Evolutionary conservation across 2,329 filamentous ascomycete species (phyloP).

Genomic region (Pseudocercospora pini-densiflorae): DNA sequence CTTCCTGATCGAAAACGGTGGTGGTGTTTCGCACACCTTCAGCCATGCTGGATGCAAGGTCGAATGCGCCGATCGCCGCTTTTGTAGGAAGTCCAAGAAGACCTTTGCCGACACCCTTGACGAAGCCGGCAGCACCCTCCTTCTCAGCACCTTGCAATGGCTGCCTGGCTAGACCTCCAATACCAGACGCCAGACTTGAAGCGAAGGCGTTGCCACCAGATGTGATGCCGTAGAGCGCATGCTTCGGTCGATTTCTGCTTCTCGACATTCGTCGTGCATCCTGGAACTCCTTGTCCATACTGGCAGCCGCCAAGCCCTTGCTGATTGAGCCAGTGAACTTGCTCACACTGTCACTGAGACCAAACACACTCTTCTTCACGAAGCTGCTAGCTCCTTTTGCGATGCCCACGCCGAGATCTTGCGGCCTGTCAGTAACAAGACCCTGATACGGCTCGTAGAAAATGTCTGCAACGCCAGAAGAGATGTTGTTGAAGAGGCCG

Average conservation of each 20-base stretch:
- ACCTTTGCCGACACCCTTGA: conserved; percentile 97
- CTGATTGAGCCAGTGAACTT: conserved; percentile 98
- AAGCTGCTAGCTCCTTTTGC: conserved; percentile 97
- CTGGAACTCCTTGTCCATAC: conserved; percentile 98
- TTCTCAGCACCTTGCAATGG: conserved; percentile 95
- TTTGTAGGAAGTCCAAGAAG: conserved; percentile 94
- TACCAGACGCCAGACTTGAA: conserved; percentile 87
- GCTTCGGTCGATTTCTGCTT: conserved; percentile 92
- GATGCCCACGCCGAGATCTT: conserved; percentile 92
- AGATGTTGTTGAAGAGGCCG: conserved; percentile 97
- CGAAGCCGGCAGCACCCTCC: conserved; percentile 90
- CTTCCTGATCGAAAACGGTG: conserved; percentile 94
- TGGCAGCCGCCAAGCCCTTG: conserved; percentile 93
- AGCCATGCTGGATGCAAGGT: conserved; percentile 94
- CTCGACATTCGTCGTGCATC: conserved; percentile 92
- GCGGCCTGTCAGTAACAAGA: conserved; percentile 91
- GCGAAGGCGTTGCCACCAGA: conserved; percentile 95
- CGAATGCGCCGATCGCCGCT: conserved; percentile 93
- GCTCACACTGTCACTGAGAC: conserved; percentile 94
- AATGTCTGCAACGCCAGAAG: conserved; percentile 94
- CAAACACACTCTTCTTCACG: conserved; percentile 98
- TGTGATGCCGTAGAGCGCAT: conserved; percentile 94
- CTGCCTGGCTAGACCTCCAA: conserved; percentile 90
- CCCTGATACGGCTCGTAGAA: conserved; percentile 99
- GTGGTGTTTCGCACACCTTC: conserved; percentile 99